Evolutionary conservation across 768 basidiomycete species (phyloP).

Genomic region (Kwoniella mangroviensis): DNA sequence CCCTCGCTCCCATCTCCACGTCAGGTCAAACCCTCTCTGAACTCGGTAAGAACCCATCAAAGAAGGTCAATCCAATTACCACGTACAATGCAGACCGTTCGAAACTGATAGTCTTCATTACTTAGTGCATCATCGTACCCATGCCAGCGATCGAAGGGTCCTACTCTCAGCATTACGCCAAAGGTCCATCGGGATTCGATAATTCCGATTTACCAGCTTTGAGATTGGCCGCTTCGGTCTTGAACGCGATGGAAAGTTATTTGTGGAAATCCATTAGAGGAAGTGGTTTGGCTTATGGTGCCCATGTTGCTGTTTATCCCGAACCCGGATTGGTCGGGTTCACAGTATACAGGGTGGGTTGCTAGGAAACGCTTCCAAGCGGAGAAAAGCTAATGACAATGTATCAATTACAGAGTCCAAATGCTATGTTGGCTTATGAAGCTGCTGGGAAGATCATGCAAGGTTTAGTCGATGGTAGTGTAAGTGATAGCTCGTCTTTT

Average conservation of each 20-base stretch:
- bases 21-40: constrained; percentile 72
- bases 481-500: constrained; percentile 55
- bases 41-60: constrained; percentile 73
- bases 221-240: constrained; percentile 77
- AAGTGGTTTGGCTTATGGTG: constrained; percentile 93
- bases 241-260: constrained; percentile 93
- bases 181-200: constrained; percentile 76
- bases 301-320: constrained; percentile 71
- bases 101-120: constrained; percentile 11
- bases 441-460: constrained; percentile 78
- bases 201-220: constrained; percentile 85
- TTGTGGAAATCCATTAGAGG: constrained; percentile 94
- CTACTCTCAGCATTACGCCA: constrained; percentile 76
- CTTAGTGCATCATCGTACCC: constrained; percentile 71
- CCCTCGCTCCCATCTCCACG: constrained; percentile 71
- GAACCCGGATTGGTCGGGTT: constrained; percentile 80
- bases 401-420: constrained; percentile 41
- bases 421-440: constrained; percentile 70
- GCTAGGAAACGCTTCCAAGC: background rate
- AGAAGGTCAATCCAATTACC: constrained; percentile 66
- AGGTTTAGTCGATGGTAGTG: constrained; percentile 80
- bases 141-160: constrained; percentile 94
- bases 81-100: background rate
- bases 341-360: constrained; percentile 68
- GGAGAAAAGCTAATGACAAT: background rate